phyloP scores from a whole-genome alignment of 2,329 filamentous ascomycete genomes.

The Diaporthe ilicicola region DNA sequence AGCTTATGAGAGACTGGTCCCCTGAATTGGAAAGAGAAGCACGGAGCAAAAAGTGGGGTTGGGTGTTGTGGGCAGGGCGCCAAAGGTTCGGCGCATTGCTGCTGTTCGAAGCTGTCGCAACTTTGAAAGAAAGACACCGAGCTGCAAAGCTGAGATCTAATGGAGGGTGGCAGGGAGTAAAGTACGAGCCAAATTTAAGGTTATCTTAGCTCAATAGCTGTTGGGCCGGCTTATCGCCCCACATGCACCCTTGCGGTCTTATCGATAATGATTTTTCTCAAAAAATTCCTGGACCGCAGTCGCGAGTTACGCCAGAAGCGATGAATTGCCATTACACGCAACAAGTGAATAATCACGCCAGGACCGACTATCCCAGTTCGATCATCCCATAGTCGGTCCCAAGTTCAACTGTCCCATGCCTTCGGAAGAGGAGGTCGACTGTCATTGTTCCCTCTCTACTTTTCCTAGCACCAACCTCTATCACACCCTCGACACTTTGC shows the following conservation, averaged over 20 bases:
- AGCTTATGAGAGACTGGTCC: not conserved
- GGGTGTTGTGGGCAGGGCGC: not conserved
- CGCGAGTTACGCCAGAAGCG: not conserved
- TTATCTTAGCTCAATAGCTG: conserved; percentile 30
- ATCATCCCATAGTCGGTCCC: not conserved
- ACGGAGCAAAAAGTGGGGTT: not conserved
- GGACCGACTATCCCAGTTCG: not conserved
- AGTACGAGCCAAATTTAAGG: conserved; percentile 26
- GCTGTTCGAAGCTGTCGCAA: not conserved
- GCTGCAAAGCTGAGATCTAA: not conserved
- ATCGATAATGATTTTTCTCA: not conserved
- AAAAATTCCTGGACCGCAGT: conserved; percentile 26
- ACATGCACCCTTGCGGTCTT: not conserved
- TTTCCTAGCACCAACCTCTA: too few relatives aligned
- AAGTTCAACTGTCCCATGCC: not conserved
- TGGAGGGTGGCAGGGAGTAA: not conserved
- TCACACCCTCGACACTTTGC: too few relatives aligned
- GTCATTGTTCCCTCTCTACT: not conserved
- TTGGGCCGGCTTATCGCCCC: conserved; percentile 20
- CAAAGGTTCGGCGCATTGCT: conserved; percentile 6
- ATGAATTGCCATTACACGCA: not conserved
- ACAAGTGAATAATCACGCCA: not conserved
- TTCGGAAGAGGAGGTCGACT: not conserved
- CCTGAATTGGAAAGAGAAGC: not conserved
- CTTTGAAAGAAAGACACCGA: not conserved